Conservation (phyloP, 257 asterid species). For the Coffea eugenioides region DNA sequence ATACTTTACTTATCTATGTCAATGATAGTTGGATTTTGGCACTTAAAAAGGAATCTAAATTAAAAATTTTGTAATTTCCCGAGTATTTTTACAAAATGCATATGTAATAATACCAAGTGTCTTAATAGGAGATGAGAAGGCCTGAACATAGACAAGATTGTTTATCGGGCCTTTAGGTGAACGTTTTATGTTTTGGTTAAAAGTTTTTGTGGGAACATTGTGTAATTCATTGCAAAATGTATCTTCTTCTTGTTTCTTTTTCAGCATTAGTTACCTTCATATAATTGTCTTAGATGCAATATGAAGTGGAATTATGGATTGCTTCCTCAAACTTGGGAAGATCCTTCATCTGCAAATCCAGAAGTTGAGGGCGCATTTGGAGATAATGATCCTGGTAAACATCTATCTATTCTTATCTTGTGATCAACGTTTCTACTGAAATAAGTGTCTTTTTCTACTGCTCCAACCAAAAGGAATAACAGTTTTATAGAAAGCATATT, state of each 20-base stretch:
- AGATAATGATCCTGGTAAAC: conserved; percentile 88
- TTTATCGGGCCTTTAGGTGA: no score
- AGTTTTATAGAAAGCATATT: background rate
- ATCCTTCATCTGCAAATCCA: conserved; percentile 73
- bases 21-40: no score
- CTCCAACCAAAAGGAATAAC: no score
- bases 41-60: no score
- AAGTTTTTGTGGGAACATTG: no score
- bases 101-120: no score
- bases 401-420: background rate
- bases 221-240: background rate
- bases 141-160: no score
- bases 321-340: conserved; percentile 99
- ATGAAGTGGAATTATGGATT: conserved; percentile 98
- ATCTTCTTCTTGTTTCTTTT: background rate
- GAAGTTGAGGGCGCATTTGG: conserved; percentile 99
- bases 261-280: conserved; percentile 2
- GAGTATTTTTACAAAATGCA: no score
- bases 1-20: no score
- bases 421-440: conserved; percentile 6
- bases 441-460: background rate
- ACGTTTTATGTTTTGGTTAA: no score
- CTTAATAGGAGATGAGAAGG: no score
- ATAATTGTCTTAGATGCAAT: conserved; percentile 55
- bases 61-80: no score